Evolutionary conservation across 345 rosid genomes (phyloP).

Genomic region (Psidium friedrichsthalianum): DNA sequence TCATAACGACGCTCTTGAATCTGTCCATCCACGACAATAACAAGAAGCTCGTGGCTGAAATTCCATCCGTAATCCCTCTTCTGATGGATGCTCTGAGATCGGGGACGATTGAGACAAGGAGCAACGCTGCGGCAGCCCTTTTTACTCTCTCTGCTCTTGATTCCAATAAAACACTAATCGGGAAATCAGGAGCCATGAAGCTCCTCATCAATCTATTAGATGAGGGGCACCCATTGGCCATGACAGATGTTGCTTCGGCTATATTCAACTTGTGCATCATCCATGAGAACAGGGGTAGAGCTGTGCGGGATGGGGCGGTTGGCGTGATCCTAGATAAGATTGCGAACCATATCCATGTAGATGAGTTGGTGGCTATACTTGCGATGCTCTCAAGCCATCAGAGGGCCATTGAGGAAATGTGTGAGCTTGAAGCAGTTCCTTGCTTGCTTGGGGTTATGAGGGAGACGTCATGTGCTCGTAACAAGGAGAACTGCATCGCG

Average conservation of each 20-base stretch:
- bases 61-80: slow-evolving; percentile 60
- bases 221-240: slow-evolving; percentile 64
- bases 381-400: slow-evolving; percentile 78
- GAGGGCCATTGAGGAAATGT: slow-evolving; percentile 64
- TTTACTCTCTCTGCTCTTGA: slow-evolving; percentile 87
- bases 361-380: slow-evolving; percentile 75
- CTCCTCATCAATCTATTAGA: slow-evolving; percentile 72
- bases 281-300: slow-evolving; percentile 76
- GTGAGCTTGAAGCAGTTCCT: slow-evolving; percentile 58
- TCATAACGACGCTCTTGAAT: slow-evolving; percentile 77
- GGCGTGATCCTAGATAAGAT: slow-evolving; percentile 59
- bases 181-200: slow-evolving; percentile 60
- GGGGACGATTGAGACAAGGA: slow-evolving; percentile 58
- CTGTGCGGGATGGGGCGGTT: slow-evolving; percentile 79
- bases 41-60: slow-evolving; percentile 83
- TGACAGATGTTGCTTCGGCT: slow-evolving; percentile 94
- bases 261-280: slow-evolving; percentile 66
- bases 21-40: slow-evolving; percentile 88
- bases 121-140: slow-evolving; percentile 90
- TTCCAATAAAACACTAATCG: slow-evolving; percentile 70
- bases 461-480: slow-evolving; percentile 68
- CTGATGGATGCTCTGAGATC: slow-evolving; percentile 61
- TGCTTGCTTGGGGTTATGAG: slow-evolving; percentile 58
- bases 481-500: slow-evolving; percentile 82
- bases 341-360: slow-evolving; percentile 46